phyloP scores from a whole-genome alignment of 129 eudicot species.

The Artemisia annua region DNA sequence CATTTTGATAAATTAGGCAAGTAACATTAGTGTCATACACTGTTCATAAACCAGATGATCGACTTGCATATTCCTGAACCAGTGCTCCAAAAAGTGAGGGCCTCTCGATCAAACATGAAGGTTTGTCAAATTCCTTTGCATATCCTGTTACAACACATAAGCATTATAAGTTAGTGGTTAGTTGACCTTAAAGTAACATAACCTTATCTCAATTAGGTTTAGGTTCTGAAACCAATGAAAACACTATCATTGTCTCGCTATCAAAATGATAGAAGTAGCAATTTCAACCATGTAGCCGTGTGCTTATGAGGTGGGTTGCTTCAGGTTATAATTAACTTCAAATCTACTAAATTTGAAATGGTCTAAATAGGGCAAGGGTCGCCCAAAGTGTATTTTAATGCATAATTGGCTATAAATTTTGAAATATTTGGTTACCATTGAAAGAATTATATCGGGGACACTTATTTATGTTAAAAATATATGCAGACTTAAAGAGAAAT shows the following conservation, averaged over 20 bases:
- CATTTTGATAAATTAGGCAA: too few relatives aligned
- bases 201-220: slow-evolving; percentile 17
- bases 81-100: slow-evolving; percentile 69
- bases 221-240: neutral
- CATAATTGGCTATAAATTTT: too few relatives aligned
- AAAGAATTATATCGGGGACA: too few relatives aligned
- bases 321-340: neutral
- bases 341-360: too few relatives aligned
- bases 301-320: neutral
- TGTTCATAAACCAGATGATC: slow-evolving; percentile 54
- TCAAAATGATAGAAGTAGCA: neutral
- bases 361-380: too few relatives aligned
- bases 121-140: slow-evolving; percentile 58
- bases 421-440: too few relatives aligned
- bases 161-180: neutral
- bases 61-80: slow-evolving; percentile 75
- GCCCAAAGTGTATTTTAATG: too few relatives aligned
- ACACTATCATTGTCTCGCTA: neutral
- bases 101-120: slow-evolving; percentile 56
- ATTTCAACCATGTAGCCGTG: neutral
- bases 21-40: neutral
- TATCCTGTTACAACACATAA: slow-evolving; percentile 33
- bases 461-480: too few relatives aligned
- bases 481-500: too few relatives aligned
- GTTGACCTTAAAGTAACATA: slow-evolving; percentile 14